Evolutionary conservation across 306 rosid species (phyloP), one percentile per base, ranked within the genome.

Genomic region (Ochetophila trinervis): DNA sequence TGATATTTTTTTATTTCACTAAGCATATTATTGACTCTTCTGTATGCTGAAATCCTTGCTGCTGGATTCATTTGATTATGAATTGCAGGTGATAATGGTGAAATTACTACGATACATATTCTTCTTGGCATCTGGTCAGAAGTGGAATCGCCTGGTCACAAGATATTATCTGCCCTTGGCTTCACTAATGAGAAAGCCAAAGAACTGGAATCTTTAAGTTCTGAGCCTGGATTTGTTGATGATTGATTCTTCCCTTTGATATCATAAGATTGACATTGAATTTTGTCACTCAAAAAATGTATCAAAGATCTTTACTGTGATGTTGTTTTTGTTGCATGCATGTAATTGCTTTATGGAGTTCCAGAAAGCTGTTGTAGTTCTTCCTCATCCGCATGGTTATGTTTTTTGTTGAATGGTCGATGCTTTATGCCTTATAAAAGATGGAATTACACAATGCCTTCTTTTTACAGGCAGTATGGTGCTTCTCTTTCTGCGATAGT

Each of bases 111-210:
- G 14, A 70, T 75, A 35, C 74, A 78, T 83, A 30, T 85, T 30
- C 86, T 87, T 70, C 84, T 90, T 37, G 91, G 91, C 66, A 70
- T 85, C 49, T 90, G 97, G 92, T 76, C 79, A 18, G 85, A 85
- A 60, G 77, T 36, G 57, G 81, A 76, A 61, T 85, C 88, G 14
- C 88, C 83, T 0, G 88, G 92, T 63, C 76, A 76, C 73, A 85
- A 83, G 67, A 78, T 85, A 69, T 30, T 87, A 81, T 83, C 84
- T 13, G 44, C 69, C 65, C 74, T 82, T 50, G 90, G 95, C 65
- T 80, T 91, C 65, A 67, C 53, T 51, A 78, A 83, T 22, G 87
- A 82, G 70, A 91, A 86, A 76, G 90, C 77, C 45, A 76, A 72
- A 63, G 90, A 82, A 84, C 76, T 91, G 51, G 87, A 82, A 52